Evolutionary conservation across 139 green algal species (phyloP).

Genomic region (Desmodesmus armatus): DNA sequence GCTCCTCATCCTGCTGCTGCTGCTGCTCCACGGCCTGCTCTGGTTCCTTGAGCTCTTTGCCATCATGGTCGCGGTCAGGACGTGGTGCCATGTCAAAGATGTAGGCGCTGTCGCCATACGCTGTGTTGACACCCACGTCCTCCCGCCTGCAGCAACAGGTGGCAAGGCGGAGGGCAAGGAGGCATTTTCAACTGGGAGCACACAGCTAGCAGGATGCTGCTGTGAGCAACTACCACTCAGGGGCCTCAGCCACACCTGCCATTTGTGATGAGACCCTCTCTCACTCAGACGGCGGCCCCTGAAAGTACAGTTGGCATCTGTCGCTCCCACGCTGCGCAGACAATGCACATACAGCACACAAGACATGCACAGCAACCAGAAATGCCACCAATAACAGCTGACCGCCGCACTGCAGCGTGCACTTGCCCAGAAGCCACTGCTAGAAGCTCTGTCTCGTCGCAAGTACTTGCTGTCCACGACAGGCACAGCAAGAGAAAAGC

Average conservation of each 20-base stretch:
- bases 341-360: not conserved
- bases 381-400: not conserved
- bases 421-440: not conserved
- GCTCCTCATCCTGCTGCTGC: not conserved
- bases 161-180: too few relatives aligned
- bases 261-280: too few relatives aligned
- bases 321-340: not conserved
- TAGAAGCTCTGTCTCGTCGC: too few relatives aligned
- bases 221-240: too few relatives aligned
- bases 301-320: too few relatives aligned
- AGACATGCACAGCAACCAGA: not conserved
- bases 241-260: too few relatives aligned
- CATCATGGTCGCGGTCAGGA: not conserved
- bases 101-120: conserved; percentile 13
- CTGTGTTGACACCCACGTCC: not conserved
- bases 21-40: not conserved
- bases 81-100: conserved; percentile 34
- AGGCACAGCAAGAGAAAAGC: too few relatives aligned
- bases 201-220: too few relatives aligned
- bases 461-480: too few relatives aligned
- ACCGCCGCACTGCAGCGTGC: too few relatives aligned
- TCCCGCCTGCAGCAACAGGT: not conserved
- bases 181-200: too few relatives aligned
- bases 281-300: too few relatives aligned
- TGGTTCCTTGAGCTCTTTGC: not conserved